Evolutionary conservation across 495 filamentous ascomycete genomes (phyloP).

Genomic region (Platismatia glauca): DNA sequence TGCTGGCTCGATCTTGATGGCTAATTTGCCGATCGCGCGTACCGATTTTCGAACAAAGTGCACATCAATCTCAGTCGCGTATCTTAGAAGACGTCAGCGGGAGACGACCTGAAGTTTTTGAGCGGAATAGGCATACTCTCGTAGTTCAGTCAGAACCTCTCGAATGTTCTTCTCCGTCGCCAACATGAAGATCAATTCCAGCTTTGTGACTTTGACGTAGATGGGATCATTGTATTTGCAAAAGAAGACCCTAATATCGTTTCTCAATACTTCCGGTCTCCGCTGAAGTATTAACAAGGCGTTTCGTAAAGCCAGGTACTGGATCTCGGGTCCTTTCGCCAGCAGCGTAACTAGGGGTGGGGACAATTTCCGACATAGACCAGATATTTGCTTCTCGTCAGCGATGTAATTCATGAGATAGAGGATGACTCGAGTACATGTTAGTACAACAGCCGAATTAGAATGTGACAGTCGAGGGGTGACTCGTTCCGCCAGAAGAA

Average conservation of each 20-base stretch:
- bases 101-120: background rate
- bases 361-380: slow-evolving; percentile 85
- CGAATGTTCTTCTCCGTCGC: slow-evolving; percentile 94
- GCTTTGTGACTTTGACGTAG: slow-evolving; percentile 98
- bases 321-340: slow-evolving; percentile 93
- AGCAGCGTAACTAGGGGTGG: slow-evolving; percentile 91
- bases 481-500: slow-evolving; percentile 85
- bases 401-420: slow-evolving; percentile 99
- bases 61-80: slow-evolving; percentile 97
- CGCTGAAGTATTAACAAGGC: slow-evolving; percentile 90
- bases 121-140: slow-evolving; percentile 53
- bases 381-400: slow-evolving; percentile 82
- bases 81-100: slow-evolving; percentile 34
- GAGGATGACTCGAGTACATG: slow-evolving; percentile 88
- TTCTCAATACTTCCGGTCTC: slow-evolving; percentile 84
- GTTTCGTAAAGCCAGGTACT: slow-evolving; percentile 92
- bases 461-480: slow-evolving; percentile 89
- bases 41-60: slow-evolving; percentile 98
- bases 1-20: slow-evolving; percentile 97
- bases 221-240: slow-evolving; percentile 99
- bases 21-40: slow-evolving; percentile 92
- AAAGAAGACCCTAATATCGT: slow-evolving; percentile 97
- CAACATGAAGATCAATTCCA: slow-evolving; percentile 98
- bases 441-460: slow-evolving; percentile 93
- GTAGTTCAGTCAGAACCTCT: slow-evolving; percentile 86